Evolutionary conservation across 2,329 filamentous ascomycete genomes (phyloP), one percentile per base, ranked within the genome.

Genomic region (Macrophomina phaseolina): DNA sequence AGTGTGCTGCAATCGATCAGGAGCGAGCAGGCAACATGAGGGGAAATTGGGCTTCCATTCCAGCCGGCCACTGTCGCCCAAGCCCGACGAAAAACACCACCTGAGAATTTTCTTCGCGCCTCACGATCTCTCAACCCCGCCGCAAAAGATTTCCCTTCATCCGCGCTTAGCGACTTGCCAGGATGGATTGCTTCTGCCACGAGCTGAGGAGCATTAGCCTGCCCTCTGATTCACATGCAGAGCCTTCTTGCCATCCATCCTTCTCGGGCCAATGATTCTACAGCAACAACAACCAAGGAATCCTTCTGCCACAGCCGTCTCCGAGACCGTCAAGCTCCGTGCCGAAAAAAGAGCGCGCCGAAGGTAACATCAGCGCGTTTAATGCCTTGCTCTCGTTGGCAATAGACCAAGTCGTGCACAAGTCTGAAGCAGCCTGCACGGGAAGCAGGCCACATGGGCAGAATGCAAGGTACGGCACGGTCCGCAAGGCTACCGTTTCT

Each of bases 381-480:
- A 62, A 38, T 40, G 58, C 58, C n/a, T 32, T 5, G 9, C 2
- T 45, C 16, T 28, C n/a, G 51, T 62, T 51, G 58, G 58, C 9
- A 18, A 38, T 12, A 45, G 11, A 16, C 11, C 18, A 6, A 49
- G 8, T n/a, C 18, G 30, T 23, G 45, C 58, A 49, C 58, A 62
- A 28, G 58, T 42, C 42, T 62, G 45, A 36, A 62, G 30, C 45
- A 38, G 18, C 42, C 55, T 34, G 32, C 53, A 58, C 36, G 53
- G n/a, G 38, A 30, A 42, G 56, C 42, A 23, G 16, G 14, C 58
- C 58, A 51, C 58, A 62, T 62, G 58, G 45, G 45, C 45, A 49
- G 32, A 40, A 48, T 38, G 58, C 58, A 62, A 62, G 58, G 58
- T 49, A 62, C 58, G 58, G 58, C 30, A 62, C 58, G 58, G 58